Base-by-base conservation (phyloP, 2,329 filamentous ascomycete species). In the Sarocladium brachiariae region DNA sequence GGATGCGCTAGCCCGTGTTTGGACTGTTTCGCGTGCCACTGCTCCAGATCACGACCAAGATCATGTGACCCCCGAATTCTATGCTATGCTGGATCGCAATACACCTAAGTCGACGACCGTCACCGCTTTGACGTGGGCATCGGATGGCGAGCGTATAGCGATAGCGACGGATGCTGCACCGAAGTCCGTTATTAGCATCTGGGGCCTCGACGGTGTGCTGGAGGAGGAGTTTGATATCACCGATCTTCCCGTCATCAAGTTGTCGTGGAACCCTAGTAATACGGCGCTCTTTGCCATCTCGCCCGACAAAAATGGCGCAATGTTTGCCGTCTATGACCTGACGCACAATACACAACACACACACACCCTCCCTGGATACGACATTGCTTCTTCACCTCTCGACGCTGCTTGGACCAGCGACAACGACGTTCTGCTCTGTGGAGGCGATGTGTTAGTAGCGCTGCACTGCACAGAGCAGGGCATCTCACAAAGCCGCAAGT, bases 1-100 rank as follows among this genome's bases (percentile, higher is more conserved):
- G 65, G 81, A 84, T 73, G 79, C 81, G 69, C 79, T 84, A 79
- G 81, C 81, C 73, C 80, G 81, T 57, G 74, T 84, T 69, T 84
- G 81, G 81, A 83, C 77, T 55, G 66, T 84, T 58, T 75, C 77
- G 65, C 76, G 75, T 74, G 71, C 71, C 63, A 67, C 73, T 59
- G 69, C 70, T 58, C 61, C 71, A 54, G 68, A 69, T 57, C 59
- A 64, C 38, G 63, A 63, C 49, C 59, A 62, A 50, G 69, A 73
- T 67, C 67, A 68, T 66, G 70, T 69, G 65, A 64, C 67, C 54
- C 64, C 61, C 34, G 56, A 58, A 51, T 63, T 61, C 37, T 64
- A 63, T 43, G 59, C 64, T 55, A 67, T 84, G 48, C 64, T 81
- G 43, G 76, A 81, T 54, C 73, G 78, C 31, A 69, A 74, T 18